Evolutionary conservation across 768 basidiomycete genomes (phyloP), one percentile per base, ranked within the genome.

Genomic region (Strobilomyces confusus): DNA sequence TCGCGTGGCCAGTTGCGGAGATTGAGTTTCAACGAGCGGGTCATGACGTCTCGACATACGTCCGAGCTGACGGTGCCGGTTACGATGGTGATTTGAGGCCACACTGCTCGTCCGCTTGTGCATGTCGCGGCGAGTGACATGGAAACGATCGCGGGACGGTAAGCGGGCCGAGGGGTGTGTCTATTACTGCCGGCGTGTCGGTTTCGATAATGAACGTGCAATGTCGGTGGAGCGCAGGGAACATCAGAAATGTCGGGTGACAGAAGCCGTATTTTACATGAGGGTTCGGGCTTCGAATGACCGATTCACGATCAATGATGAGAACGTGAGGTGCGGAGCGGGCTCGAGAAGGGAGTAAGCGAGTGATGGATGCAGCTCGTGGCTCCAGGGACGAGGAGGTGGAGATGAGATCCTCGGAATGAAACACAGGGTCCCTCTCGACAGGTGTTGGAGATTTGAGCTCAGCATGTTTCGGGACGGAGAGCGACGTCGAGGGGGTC

Each of bases 221-320:
- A 29, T 26, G 48, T 26, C 33, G 55, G 44, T 22, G 33, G 44
- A 22, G 30, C 36, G 15, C 37, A 22, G 19, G 5, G 49, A 29
- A 6, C 44, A 38, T 43, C 15, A 38, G 32, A 19, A n/a, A 55
- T 29, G 33, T 45, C 38, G 17, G 41, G 25, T 48, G 37, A 58
- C 20, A 38, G 44, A 49, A 59, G 50, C 17, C 7, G 44, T 36
- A 17, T 22, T 37, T 54, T 54, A 3, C 38, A 44, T 8, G 36
- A 22, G 37, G 2, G 41, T 51, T 23, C 3, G 14, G 25, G 57
- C 52, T 52, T 56, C 58, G 25, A 37, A 51, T 44, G 3, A 36
- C 41, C 37, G 61, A 63, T 60, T 60, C 61, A 53, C 57, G 51
- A 63, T 48, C 50, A 60, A 4, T 42, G 50, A 53, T 44, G 12